Evolutionary conservation across 805 yeast genomes (phyloP), one percentile per base, ranked within the genome.

Genomic region (Wickerhamiella allomyrinae): DNA sequence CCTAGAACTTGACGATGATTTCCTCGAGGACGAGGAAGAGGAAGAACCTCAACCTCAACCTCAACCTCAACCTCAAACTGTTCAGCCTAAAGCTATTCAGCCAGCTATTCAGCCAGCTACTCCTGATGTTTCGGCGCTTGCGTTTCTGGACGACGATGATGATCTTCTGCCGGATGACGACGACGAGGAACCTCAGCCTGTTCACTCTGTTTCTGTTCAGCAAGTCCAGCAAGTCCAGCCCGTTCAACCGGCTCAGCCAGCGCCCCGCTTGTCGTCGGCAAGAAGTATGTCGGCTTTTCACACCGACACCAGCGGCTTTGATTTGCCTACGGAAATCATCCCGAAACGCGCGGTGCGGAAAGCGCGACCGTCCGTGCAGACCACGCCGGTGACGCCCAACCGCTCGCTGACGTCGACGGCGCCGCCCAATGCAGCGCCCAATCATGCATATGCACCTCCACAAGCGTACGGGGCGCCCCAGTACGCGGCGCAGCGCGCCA

Each of bases 141-240:
- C 61, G 4, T 60, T 60, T 40, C 42, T 60, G 40, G 62, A 52
- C 5, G 53, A 46, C 11, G 64, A 60, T 31, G 63, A 60, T 15
- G 64, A 60, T 9, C 46, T 59, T 15, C 46, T 55, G 9, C 43
- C 55, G 8, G 63, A 58, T 14, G 60, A 57, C 14, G 59, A 56
- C 9, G 50, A 44, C 8, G 42, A 23, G 11, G 47, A 25, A 3
- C 23, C 38, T 17, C 37, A 39, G 15, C 40, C 25, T 9, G 25
- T 37, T n/a, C n/a, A n/a, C n/a, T n/a, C n/a, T n/a, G n/a, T n/a
- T n/a, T n/a, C n/a, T n/a, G n/a, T n/a, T n/a, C n/a, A n/a, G n/a
- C n/a, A n/a, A n/a, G n/a, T n/a, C n/a, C n/a, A n/a, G n/a, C n/a
- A n/a, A n/a, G n/a, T n/a, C n/a, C n/a, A n/a, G n/a, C n/a, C n/a